phyloP scores from a whole-genome alignment of 306 rosid genomes.

The Dalbergia oliveri region DNA sequence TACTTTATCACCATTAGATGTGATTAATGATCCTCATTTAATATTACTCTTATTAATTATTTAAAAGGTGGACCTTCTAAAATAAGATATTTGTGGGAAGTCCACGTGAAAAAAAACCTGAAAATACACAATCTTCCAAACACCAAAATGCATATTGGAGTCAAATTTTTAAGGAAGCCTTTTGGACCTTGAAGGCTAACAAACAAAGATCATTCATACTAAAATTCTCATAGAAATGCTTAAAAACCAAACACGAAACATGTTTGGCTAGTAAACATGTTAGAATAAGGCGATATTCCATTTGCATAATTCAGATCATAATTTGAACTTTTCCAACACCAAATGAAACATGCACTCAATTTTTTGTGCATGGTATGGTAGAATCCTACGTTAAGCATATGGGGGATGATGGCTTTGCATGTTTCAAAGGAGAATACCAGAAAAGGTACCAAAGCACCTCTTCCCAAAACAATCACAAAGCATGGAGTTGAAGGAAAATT shows the following conservation, averaged over 20 bases:
- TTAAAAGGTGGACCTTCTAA: not conserved
- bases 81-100: not conserved
- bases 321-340: no score
- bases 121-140: not conserved
- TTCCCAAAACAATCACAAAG: constrained; percentile 8
- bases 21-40: no score
- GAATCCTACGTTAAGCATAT: not conserved
- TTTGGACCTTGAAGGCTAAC: not conserved
- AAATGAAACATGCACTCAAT: no score
- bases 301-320: no score
- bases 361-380: not conserved
- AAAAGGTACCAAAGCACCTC: not conserved
- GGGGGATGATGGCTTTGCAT: not conserved
- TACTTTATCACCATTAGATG: no score
- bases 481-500: not conserved
- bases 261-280: not conserved
- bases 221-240: not conserved
- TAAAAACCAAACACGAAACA: not conserved
- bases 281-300: no score
- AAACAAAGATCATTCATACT: not conserved
- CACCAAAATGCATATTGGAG: not conserved
- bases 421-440: not conserved
- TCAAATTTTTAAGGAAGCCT: not conserved
- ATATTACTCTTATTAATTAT: not conserved
- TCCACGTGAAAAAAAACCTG: not conserved